Conservation (phyloP, 257 asterid genomes). For the Cinchona pubescens region DNA sequence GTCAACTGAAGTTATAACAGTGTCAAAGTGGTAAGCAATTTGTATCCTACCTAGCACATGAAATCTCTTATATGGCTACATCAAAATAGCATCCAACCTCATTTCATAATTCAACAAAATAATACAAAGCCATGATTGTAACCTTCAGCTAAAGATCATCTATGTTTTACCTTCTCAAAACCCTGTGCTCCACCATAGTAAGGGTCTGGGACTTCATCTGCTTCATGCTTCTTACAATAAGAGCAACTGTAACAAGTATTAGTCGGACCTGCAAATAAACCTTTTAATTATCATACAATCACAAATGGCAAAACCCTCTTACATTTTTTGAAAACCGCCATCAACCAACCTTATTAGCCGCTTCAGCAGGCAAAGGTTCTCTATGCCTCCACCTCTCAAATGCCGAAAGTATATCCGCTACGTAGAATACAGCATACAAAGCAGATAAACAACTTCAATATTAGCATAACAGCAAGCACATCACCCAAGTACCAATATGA, state of each 20-base stretch:
- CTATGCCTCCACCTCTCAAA: slow-evolving; percentile 75
- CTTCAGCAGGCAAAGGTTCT: slow-evolving; percentile 55
- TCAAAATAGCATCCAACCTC: neutral
- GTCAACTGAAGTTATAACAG: neutral
- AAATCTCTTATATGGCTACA: neutral
- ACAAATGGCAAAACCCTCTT: neutral
- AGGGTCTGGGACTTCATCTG: slow-evolving; percentile 83
- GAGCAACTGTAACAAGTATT: no score
- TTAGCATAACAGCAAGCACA: neutral
- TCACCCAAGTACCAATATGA: no score
- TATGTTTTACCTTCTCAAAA: slow-evolving; percentile 67
- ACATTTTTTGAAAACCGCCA: neutral
- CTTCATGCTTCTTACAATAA: slow-evolving; percentile 69
- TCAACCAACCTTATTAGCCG: slow-evolving; percentile 54
- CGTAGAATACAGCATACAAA: neutral
- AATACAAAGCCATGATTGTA: neutral
- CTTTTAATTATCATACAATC: slow-evolving; percentile 4
- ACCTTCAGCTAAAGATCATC: neutral
- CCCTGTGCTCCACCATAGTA: slow-evolving; percentile 87
- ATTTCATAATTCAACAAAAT: neutral
- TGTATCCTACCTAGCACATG: neutral
- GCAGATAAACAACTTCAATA: neutral
- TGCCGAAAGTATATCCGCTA: slow-evolving; percentile 60
- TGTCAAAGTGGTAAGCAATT: neutral
- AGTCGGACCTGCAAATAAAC: slow-evolving; percentile 45